Conservation (phyloP, 768 basidiomycete species). For the Tephrocybe sp. region DNA sequence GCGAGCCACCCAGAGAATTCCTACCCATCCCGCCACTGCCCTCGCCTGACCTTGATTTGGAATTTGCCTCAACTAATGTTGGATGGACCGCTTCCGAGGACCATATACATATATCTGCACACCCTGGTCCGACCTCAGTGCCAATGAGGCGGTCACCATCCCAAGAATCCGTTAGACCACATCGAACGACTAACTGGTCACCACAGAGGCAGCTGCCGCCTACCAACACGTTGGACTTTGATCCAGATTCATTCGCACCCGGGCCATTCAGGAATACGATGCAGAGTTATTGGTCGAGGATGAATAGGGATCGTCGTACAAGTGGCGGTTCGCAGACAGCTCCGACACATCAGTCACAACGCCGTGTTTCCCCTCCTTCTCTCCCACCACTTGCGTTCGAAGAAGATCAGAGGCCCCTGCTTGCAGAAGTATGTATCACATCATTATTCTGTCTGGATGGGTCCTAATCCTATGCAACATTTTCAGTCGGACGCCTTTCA, state of each 20-base stretch:
- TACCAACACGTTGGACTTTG: slow-evolving; percentile 19
- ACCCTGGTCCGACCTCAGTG: neutral
- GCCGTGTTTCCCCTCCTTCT: slow-evolving; percentile 13
- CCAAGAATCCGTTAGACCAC: slow-evolving; percentile 1
- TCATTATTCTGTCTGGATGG: too few relatives aligned
- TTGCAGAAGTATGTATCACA: slow-evolving; percentile 5
- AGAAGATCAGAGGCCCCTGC: slow-evolving; percentile 12
- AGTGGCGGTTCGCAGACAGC: neutral
- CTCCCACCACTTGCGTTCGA: slow-evolving; percentile 41
- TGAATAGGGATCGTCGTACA: slow-evolving; percentile 14
- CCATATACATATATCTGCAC: neutral
- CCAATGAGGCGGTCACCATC: slow-evolving; percentile 9
- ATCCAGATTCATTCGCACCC: slow-evolving; percentile 38
- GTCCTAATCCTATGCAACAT: too few relatives aligned
- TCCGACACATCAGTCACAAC: neutral
- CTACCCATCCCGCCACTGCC: slow-evolving; percentile 20
- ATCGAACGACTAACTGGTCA: neutral
- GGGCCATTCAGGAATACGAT: slow-evolving; percentile 51
- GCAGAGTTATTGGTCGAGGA: slow-evolving; percentile 26
- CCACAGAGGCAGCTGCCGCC: slow-evolving; percentile 9
- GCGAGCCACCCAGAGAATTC: slow-evolving; percentile 2
- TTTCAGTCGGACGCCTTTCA: neutral
- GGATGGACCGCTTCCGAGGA: neutral
- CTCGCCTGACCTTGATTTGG: slow-evolving; percentile 25
- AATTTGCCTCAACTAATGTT: slow-evolving; percentile 1